Conservation (phyloP, 164 flowering plant species). For the Protea cynaroides region DNA sequence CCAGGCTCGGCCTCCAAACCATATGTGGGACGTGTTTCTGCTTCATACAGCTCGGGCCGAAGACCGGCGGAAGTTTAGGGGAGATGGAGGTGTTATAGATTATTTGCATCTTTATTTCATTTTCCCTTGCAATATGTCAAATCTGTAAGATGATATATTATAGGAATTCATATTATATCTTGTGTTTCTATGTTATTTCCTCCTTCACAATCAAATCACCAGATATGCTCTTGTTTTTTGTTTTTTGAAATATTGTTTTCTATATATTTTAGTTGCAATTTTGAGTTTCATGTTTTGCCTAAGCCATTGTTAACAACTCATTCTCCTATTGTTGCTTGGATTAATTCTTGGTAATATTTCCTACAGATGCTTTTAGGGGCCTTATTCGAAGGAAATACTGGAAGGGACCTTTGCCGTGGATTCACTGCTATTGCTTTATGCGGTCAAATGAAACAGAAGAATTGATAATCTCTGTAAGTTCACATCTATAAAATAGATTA, state of each 20-base stretch:
- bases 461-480: slow-evolving; percentile 61
- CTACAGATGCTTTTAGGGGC: slow-evolving; percentile 73
- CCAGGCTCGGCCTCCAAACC: no score
- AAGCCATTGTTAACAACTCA: neutral
- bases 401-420: slow-evolving; percentile 84
- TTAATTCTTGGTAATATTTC: slow-evolving; percentile 5
- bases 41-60: no score
- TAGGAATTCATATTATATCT: no score
- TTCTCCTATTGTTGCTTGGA: neutral
- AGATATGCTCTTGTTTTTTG: neutral
- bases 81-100: no score
- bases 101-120: no score
- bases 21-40: no score
- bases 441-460: slow-evolving; percentile 73
- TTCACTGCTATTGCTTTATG: slow-evolving; percentile 96
- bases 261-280: neutral
- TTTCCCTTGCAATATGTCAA: no score
- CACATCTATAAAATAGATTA: neutral
- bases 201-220: no score
- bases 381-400: slow-evolving; percentile 54
- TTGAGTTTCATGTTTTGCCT: neutral
- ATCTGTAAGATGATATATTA: no score
- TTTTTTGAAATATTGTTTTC: neutral
- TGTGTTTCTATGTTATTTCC: no score
- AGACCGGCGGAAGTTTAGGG: no score